Evolutionary conservation across 148 eudicot genomes (phyloP).

Genomic region (Limonium bicolor): DNA sequence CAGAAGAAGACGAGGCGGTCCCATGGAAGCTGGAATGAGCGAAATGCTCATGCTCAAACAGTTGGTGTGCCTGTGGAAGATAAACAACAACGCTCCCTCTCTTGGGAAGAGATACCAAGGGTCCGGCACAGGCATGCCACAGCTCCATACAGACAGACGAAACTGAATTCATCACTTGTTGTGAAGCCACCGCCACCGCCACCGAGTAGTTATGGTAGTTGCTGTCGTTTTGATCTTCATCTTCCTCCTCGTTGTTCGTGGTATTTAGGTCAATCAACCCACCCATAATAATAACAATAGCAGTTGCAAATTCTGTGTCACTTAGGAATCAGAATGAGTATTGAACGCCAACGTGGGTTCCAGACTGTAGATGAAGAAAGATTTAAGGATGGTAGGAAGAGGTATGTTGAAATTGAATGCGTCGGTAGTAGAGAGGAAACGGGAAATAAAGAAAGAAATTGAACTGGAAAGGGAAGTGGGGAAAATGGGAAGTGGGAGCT

Average conservation of each 20-base stretch:
- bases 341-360: background rate
- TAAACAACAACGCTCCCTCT: constrained; percentile 73
- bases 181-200: too few relatives aligned
- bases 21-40: constrained; percentile 20
- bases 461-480: background rate
- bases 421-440: background rate
- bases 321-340: background rate
- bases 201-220: background rate
- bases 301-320: background rate
- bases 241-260: constrained; percentile 38
- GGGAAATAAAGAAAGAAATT: background rate
- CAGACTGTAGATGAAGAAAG: constrained; percentile 1
- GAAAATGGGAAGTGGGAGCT: constrained; percentile 15
- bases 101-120: constrained; percentile 60
- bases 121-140: constrained; percentile 99
- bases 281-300: constrained; percentile 28
- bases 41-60: constrained; percentile 19
- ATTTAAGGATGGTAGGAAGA: background rate
- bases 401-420: background rate
- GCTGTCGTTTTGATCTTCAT: constrained; percentile 16
- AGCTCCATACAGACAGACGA: constrained; percentile 83
- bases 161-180: constrained; percentile 3
- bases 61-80: constrained; percentile 85
- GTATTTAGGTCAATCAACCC: constrained; percentile 80
- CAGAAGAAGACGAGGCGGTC: background rate